Base-by-base conservation (phyloP, 345 rosid species). In the Firmiana major region DNA sequence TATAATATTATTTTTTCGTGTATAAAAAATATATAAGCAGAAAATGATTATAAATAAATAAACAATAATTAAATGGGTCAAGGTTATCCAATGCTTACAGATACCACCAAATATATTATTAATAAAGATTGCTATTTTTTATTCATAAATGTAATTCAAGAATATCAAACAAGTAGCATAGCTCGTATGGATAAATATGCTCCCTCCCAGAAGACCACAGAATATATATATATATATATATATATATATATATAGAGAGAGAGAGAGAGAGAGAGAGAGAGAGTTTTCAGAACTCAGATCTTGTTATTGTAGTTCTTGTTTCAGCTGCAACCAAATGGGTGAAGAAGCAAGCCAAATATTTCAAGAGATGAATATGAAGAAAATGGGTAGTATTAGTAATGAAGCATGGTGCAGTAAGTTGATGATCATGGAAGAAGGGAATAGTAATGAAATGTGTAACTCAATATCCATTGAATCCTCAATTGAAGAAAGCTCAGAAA, bases 31-130 rank as follows among this genome's bases (percentile, higher is more conserved):
- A n/a, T 31, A 31, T 31, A 31, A 31, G 34, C 34, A 31, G 3
- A 3, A 31, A 31, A 31, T 31, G n/a, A n/a, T n/a, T n/a, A n/a
- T n/a, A n/a, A 31, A 31, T 31, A 31, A 31, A 31, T 31, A 31
- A 31, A 31, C 3, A 31, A 31, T 31, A 1, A 31, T 31, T 31
- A 31, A 31, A 31, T 3, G 3, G 77, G 81, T 77, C 84, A 83
- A 84, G 84, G 57, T 79, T 86, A 82, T 84, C 85, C 83, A 74
- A 77, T 83, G 67, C 83, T 80, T 75, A 65, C 81, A 66, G 78
- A 78, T 57, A 63, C 85, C 86, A 75, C 75, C 83, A 75, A 83
- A 71, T 46, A 71, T 46, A 75, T 78, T 62, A 59, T 60, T 6
- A 17, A 17, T 16, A 53, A 16, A 53, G 57, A 17, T 53, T 73